Evolutionary conservation across 768 basidiomycete genomes (phyloP).

Genomic region (Russula sp.): DNA sequence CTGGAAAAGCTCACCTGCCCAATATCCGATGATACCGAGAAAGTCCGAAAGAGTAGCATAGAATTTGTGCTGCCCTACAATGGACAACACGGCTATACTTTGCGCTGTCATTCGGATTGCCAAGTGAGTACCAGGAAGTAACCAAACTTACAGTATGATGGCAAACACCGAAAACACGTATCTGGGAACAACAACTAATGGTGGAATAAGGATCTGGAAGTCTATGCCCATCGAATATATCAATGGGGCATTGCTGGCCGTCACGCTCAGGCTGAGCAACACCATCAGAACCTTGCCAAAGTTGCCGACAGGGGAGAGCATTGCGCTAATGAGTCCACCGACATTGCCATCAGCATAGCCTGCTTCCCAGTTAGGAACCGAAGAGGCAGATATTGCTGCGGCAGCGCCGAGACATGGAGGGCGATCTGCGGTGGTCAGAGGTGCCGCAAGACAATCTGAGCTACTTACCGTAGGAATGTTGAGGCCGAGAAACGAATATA

Average conservation of each 20-base stretch:
- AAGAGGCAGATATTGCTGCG: conserved; percentile 55
- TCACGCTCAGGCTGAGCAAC: conserved; percentile 70
- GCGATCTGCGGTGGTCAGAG: conserved; percentile 34
- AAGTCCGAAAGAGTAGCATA: conserved; percentile 62
- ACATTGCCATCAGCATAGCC: conserved; percentile 55
- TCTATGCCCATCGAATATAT: conserved; percentile 79
- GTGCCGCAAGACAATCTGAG: conserved; percentile 17
- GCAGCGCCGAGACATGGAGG: conserved; percentile 64
- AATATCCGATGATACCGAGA: conserved; percentile 58
- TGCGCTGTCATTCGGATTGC: background rate
- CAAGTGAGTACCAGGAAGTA: background rate
- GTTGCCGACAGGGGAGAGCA: conserved; percentile 57
- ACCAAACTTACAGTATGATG: conserved; percentile 55
- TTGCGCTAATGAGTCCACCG: conserved; percentile 61
- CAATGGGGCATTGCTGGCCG: conserved; percentile 76
- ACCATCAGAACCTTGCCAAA: conserved; percentile 74
- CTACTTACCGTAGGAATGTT: conserved; percentile 53
- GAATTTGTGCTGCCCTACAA: conserved; percentile 66
- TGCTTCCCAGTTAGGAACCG: conserved; percentile 52
- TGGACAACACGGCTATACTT: conserved; percentile 65
- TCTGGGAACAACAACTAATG: conserved; percentile 56
- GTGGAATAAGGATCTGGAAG: conserved; percentile 66
- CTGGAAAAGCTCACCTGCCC: conserved; percentile 33
- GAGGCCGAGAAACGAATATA: conserved; percentile 64
- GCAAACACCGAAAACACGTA: conserved; percentile 67